phyloP scores from a whole-genome alignment of 352 stramenopile species.

The Pythium dissotocum region DNA sequence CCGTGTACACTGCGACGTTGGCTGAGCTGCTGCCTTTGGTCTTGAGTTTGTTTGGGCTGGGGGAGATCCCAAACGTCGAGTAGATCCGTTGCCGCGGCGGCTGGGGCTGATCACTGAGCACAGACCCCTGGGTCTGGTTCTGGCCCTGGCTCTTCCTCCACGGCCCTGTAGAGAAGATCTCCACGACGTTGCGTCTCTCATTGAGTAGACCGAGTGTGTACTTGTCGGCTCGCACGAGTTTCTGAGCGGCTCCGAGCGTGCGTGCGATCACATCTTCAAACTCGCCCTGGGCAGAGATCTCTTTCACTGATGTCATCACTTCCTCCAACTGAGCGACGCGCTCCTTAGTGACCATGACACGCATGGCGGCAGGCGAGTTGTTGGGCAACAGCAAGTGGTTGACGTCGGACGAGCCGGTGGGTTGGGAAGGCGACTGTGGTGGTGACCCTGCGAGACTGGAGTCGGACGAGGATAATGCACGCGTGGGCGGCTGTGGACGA shows the following conservation, averaged over 20 bases:
- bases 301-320: constrained; percentile 54
- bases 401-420: background rate
- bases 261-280: constrained; percentile 58
- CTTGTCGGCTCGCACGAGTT: constrained; percentile 61
- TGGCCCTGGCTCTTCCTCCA: constrained; percentile 4
- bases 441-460: background rate
- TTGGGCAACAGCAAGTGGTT: constrained; percentile 20
- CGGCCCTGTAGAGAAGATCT: constrained; percentile 45
- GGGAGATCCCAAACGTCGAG: constrained; percentile 28
- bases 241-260: constrained; percentile 48
- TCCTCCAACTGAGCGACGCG: constrained; percentile 58
- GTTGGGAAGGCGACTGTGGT: background rate
- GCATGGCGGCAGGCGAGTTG: constrained; percentile 4
- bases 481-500: background rate
- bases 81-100: constrained; percentile 14
- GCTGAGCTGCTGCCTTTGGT: background rate
- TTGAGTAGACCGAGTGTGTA: constrained; percentile 65
- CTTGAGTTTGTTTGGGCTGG: constrained; percentile 23
- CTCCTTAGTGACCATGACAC: constrained; percentile 41
- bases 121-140: background rate
- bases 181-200: constrained; percentile 56
- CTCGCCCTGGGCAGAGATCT: constrained; percentile 59
- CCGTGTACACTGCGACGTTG: constrained; percentile 29
- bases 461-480: background rate
- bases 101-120: background rate